phyloP scores from a whole-genome alignment of 805 yeast genomes.

The Jamesozyma spencerorum region DNA sequence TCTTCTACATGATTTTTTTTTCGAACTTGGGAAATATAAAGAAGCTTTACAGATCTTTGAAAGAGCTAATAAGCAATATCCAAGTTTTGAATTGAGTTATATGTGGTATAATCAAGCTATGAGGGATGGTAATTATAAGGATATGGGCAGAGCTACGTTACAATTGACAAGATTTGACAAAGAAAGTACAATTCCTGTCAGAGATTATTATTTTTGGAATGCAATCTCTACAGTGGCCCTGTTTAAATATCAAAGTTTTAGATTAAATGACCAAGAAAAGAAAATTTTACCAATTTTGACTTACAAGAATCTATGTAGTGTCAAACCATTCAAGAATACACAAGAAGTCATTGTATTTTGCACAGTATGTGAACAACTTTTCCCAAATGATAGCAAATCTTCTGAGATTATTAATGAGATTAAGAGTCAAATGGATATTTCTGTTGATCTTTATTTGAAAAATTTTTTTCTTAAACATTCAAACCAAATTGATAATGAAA shows the following conservation, averaged over 20 bases:
- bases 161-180: slow-evolving; percentile 22
- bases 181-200: slow-evolving; percentile 12
- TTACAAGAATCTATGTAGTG: slow-evolving; percentile 42
- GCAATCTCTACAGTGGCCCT: slow-evolving; percentile 39
- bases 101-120: slow-evolving; percentile 53
- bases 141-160: slow-evolving; percentile 48
- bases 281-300: slow-evolving; percentile 54
- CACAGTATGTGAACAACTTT: slow-evolving; percentile 35
- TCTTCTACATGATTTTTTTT: slow-evolving; percentile 39
- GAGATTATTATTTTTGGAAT: slow-evolving; percentile 42
- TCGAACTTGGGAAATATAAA: slow-evolving; percentile 28
- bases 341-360: slow-evolving; percentile 62
- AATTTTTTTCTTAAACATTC: slow-evolving; percentile 44
- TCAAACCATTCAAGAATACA: slow-evolving; percentile 43
- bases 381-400: slow-evolving; percentile 23
- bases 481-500: slow-evolving; percentile 34
- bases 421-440: slow-evolving; percentile 24
- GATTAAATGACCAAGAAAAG: slow-evolving; percentile 37
- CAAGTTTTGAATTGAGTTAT: slow-evolving; percentile 37
- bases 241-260: slow-evolving; percentile 33
- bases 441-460: slow-evolving; percentile 54
- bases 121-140: slow-evolving; percentile 37
- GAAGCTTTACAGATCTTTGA: slow-evolving; percentile 47
- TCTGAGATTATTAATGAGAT: slow-evolving; percentile 31
- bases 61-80: slow-evolving; percentile 48